These are phyloP conservation scores for Cyclotella distinguenda DNA, from an alignment of 108 stramenopile species.

Conservation along the genomic window DNA sequence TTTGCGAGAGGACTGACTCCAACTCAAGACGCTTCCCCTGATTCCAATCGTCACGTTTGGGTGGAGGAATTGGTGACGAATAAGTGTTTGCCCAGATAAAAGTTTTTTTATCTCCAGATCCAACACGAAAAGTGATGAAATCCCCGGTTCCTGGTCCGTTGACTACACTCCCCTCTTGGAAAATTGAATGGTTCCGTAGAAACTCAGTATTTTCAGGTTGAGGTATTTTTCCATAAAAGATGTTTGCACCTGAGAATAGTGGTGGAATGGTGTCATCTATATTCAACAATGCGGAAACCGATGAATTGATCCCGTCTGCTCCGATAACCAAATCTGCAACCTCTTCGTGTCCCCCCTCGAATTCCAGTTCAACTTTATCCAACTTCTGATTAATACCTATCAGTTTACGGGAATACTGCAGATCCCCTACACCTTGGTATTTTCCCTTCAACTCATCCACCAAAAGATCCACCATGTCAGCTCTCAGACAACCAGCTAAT, in stretches of 20 bases:
- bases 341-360: slow-evolving; percentile 18
- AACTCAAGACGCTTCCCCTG: slow-evolving; percentile 14
- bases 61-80: slow-evolving; percentile 8
- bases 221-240: slow-evolving; percentile 29
- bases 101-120: slow-evolving; percentile 13
- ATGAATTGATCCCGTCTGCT: slow-evolving; percentile 28
- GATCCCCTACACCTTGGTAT: not conserved
- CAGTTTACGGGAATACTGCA: slow-evolving; percentile 16
- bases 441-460: slow-evolving; percentile 2
- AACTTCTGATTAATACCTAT: not conserved
- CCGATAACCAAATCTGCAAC: slow-evolving; percentile 27
- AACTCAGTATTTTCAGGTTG: slow-evolving; percentile 7
- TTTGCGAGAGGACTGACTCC: slow-evolving; percentile 5
- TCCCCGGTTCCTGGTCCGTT: slow-evolving; percentile 30
- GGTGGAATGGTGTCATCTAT: slow-evolving; percentile 20
- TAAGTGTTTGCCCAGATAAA: slow-evolving; percentile 35
- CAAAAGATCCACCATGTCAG: slow-evolving; percentile 19
- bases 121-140: slow-evolving; percentile 26
- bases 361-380: slow-evolving; percentile 18
- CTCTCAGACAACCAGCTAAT: slow-evolving; percentile 23
- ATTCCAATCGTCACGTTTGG: slow-evolving; percentile 21
- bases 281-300: slow-evolving; percentile 11
- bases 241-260: slow-evolving; percentile 27
- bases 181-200: slow-evolving; percentile 11
- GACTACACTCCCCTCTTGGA: slow-evolving; percentile 17